Evolutionary conservation across 2,329 filamentous ascomycete species (phyloP).

Genomic region (Tolypocladium amazonense): DNA sequence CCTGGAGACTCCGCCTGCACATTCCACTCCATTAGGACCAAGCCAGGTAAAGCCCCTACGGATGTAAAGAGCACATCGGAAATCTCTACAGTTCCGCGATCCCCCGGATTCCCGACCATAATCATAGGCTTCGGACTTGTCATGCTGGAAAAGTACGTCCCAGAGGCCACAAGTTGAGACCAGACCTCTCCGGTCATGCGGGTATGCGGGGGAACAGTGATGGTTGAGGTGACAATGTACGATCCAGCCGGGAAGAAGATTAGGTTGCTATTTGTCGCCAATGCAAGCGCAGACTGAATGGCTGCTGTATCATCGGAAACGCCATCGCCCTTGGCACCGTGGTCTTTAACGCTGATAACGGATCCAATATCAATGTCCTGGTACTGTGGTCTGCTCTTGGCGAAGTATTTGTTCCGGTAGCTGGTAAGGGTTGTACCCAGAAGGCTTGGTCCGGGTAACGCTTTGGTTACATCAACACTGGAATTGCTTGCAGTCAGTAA

Average conservation of each 20-base stretch:
- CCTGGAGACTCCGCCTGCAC: constrained; percentile 57
- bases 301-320: constrained; percentile 75
- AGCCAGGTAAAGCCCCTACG: constrained; percentile 70
- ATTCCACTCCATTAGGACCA: constrained; percentile 89
- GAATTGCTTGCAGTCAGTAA: no score
- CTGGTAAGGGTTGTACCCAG: no score
- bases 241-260: constrained; percentile 68
- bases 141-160: constrained; percentile 68
- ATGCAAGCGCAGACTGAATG: constrained; percentile 58
- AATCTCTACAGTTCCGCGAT: constrained; percentile 74
- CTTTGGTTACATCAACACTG: no score
- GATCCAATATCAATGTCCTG: no score
- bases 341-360: constrained; percentile 61
- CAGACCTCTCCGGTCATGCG: constrained; percentile 86
- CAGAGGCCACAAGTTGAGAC: constrained; percentile 78
- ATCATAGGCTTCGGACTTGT: constrained; percentile 72
- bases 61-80: constrained; percentile 80
- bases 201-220: constrained; percentile 66
- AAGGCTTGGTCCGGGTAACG: no score
- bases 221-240: constrained; percentile 59
- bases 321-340: constrained; percentile 81
- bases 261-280: constrained; percentile 43
- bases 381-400: no score
- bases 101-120: constrained; percentile 67
- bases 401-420: no score